Percentiles rank a stretch among this genome's conserved stretches.
Evolutionary conservation across 2,329 filamentous ascomycete genomes (phyloP).

Genomic region (Beauveria pseudobassiana): DNA sequence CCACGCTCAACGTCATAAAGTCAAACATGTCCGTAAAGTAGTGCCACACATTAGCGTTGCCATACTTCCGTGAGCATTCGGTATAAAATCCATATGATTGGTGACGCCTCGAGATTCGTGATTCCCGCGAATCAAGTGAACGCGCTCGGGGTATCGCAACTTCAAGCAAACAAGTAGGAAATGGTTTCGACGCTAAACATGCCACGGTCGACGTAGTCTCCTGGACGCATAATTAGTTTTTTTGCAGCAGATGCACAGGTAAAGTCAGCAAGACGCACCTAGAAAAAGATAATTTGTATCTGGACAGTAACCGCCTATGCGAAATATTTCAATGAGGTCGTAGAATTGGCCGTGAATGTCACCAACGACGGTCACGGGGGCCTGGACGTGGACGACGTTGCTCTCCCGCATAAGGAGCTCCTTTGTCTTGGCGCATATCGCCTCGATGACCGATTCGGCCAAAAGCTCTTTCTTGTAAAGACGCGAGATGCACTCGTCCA

Average conservation of each 20-base stretch:
- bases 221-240: slow-evolving; percentile 33
- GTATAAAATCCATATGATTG: slow-evolving; percentile 99
- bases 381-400: slow-evolving; percentile 95
- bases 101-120: slow-evolving; percentile 99
- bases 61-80: slow-evolving; percentile 97
- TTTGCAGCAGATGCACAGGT: neutral
- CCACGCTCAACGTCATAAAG: slow-evolving; percentile 90
- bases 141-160: slow-evolving; percentile 94
- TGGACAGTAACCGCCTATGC: slow-evolving; percentile 94
- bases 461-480: slow-evolving; percentile 96
- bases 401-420: slow-evolving; percentile 99
- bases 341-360: slow-evolving; percentile 99
- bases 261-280: slow-evolving; percentile 49
- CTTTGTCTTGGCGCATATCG: slow-evolving; percentile 98
- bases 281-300: slow-evolving; percentile 99
- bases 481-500: slow-evolving; percentile 96
- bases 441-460: slow-evolving; percentile 95
- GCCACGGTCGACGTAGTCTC: slow-evolving; percentile 96
- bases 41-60: slow-evolving; percentile 99
- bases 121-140: slow-evolving; percentile 97
- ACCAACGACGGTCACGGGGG: slow-evolving; percentile 93
- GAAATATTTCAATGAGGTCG: slow-evolving; percentile 98
- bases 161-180: slow-evolving; percentile 94
- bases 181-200: slow-evolving; percentile 99
- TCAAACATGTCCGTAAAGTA: slow-evolving; percentile 99